Conservation (phyloP, 164 flowering plant species). For the Piper longum region DNA sequence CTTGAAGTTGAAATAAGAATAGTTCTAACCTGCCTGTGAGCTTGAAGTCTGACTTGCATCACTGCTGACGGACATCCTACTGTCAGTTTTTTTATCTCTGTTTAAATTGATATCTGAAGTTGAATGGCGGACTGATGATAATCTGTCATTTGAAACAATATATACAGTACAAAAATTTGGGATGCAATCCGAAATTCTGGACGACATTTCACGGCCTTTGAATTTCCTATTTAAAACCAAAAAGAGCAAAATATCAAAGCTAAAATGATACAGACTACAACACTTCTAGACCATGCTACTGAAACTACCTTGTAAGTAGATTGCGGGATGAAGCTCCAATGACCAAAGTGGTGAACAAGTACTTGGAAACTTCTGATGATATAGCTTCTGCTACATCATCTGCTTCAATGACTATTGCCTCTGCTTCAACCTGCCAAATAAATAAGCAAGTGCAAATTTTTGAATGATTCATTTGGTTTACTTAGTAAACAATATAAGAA, state of each 20-base stretch:
- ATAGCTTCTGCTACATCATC: constrained; percentile 62
- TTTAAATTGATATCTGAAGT: constrained; percentile 23
- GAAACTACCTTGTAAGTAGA: constrained; percentile 43
- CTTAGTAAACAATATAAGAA: neutral
- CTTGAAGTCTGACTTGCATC: constrained; percentile 9
- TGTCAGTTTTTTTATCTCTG: constrained; percentile 21
- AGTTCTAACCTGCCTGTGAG: constrained; percentile 19
- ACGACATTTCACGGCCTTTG: constrained; percentile 27
- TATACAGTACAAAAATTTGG: constrained; percentile 68
- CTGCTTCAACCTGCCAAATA: constrained; percentile 43
- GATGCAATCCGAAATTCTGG: constrained; percentile 43
- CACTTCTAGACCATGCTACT: too few relatives aligned
- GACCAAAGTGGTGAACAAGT: constrained; percentile 39
- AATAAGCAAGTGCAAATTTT: neutral
- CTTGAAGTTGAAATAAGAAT: too few relatives aligned
- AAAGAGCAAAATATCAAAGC: neutral
- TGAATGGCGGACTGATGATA: constrained; percentile 47
- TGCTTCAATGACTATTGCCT: constrained; percentile 46
- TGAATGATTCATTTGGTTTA: neutral
- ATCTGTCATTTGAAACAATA: constrained; percentile 55
- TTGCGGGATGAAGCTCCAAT: constrained; percentile 55
- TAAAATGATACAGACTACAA: neutral
- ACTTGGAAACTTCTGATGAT: constrained; percentile 31
- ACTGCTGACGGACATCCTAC: constrained; percentile 10
- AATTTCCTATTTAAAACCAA: constrained; percentile 21